A percentile compares a stretch with the other conserved stretches of the same genome.
Conservation (phyloP, 495 filamentous ascomycete species). For the Penicillium longicatenatum region DNA sequence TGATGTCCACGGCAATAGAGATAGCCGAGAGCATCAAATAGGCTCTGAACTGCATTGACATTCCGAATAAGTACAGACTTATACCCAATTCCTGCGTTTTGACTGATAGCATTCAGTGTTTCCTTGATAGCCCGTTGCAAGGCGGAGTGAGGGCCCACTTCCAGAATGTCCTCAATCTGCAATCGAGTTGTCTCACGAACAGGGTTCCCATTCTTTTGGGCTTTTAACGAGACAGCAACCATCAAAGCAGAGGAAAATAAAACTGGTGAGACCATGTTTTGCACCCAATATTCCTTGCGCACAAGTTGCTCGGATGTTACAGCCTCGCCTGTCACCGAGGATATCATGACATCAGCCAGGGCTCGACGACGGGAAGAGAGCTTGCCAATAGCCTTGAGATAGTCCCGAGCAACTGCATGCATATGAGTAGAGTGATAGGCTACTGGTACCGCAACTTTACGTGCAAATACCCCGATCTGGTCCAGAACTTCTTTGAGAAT, state of each 20-base stretch:
- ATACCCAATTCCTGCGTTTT: slow-evolving; percentile 17
- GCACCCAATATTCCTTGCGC: slow-evolving; percentile 35
- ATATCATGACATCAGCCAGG: neutral
- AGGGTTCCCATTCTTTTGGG: no score
- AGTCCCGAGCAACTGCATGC: neutral
- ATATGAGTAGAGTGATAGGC: neutral
- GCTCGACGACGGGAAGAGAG: no score
- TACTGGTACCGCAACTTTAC: neutral
- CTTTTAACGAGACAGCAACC: no score
- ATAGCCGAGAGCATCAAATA: slow-evolving; percentile 25
- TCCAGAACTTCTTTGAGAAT: neutral
- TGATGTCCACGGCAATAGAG: slow-evolving; percentile 27
- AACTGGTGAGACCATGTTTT: slow-evolving; percentile 40
- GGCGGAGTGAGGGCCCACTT: slow-evolving; percentile 50
- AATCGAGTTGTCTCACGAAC: no score
- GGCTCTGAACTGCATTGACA: slow-evolving; percentile 11
- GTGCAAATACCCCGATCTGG: neutral
- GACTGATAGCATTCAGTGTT: slow-evolving; percentile 13
- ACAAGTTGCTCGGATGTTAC: neutral
- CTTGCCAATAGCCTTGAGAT: neutral
- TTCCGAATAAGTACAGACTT: slow-evolving; percentile 22
- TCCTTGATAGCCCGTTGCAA: slow-evolving; percentile 41
- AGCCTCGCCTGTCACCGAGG: neutral
- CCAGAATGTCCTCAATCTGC: slow-evolving; percentile 37
- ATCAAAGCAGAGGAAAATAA: slow-evolving; percentile 28